A percentile compares a stretch with the other conserved stretches of the same genome.
phyloP scores from a whole-genome alignment of 2,329 filamentous ascomycete genomes.

The Clathrospora elynae region DNA sequence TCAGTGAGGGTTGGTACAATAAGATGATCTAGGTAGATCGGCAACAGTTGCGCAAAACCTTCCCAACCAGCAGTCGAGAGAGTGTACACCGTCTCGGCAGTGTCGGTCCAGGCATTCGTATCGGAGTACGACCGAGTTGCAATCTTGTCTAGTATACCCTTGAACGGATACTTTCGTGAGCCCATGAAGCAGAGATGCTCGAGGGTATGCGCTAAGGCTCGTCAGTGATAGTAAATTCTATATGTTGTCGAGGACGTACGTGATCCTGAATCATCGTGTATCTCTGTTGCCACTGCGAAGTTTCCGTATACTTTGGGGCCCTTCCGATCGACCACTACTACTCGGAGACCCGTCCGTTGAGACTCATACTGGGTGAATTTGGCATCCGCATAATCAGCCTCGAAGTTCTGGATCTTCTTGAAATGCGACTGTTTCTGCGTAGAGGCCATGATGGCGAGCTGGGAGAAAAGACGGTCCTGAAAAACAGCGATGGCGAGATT shows the following conservation, averaged over 20 bases:
- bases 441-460: slow-evolving; percentile 37
- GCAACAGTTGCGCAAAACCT: slow-evolving; percentile 90
- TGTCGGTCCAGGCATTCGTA: slow-evolving; percentile 97
- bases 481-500: background rate
- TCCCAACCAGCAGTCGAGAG: slow-evolving; percentile 96
- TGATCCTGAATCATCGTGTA: slow-evolving; percentile 94
- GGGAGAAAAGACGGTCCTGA: slow-evolving; percentile 4
- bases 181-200: slow-evolving; percentile 66
- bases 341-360: slow-evolving; percentile 89
- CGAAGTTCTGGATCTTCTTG: slow-evolving; percentile 82
- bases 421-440: slow-evolving; percentile 63
- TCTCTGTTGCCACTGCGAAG: slow-evolving; percentile 95
- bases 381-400: slow-evolving; percentile 86
- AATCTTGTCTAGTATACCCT: slow-evolving; percentile 92
- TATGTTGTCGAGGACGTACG: slow-evolving; percentile 48
- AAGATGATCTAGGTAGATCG: slow-evolving; percentile 93
- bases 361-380: slow-evolving; percentile 96
- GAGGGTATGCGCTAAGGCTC: slow-evolving; percentile 52
- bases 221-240: slow-evolving; percentile 9
- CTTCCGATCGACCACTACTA: slow-evolving; percentile 87
- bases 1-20: slow-evolving; percentile 91
- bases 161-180: slow-evolving; percentile 90
- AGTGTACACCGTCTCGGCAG: slow-evolving; percentile 95
- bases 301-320: slow-evolving; percentile 91
- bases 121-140: slow-evolving; percentile 90